Base-by-base conservation (phyloP, 75 land plant genomes). In the Cryptomeria japonica region DNA sequence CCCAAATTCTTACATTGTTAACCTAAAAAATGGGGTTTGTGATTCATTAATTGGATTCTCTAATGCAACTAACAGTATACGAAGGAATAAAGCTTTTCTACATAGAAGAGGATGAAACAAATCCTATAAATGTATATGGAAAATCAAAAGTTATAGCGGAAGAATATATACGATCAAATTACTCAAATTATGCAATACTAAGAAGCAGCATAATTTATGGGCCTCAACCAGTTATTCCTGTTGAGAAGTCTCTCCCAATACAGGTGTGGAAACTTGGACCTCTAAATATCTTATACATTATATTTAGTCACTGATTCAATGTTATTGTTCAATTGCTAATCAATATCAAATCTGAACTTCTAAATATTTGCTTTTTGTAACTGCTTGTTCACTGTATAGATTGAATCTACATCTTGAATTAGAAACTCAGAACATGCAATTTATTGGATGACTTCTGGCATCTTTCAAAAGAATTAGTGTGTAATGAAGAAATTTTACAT, bases 161-260 rank as follows among this genome's bases (percentile, higher is more conserved):
- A 91, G 37, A 89, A 10, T 87, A 88, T 85, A 89, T 97, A 72
- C 85, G 83, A 41, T 68, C 93, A 19, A 93, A 90, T 49, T 97
- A 88, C 70, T 73, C 88, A 32, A 94, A 95, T 85, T 97, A 88
- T 90, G 98, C 93, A 37, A 95, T 97, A 51, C 84, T 97, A 78
- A 91, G 99, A 89, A 96, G 98, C 89, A 97, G 99, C 91, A 96
- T 97, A 44, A 97, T 97, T 34, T 92, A 92, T 93, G 99, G 99
- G 22, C 97, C 97, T 31, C 96, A 97, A 75, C 91, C 98, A 34
- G 15, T 96, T n/a, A 89, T 97, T 61, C 97, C 96, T 61, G 92
- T 97, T 70, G 90, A 93, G 36, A 96, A 95, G 86, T 91, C 96
- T 89, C 98, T 97, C 72, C 99, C 99, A 32, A 88, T 97, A 72